Percentiles rank a stretch among this genome's conserved stretches.
These are phyloP conservation scores for Aspergillaceae sp. DNA, from an alignment of 2,329 filamentous ascomycete genomes.

Conservation along the genomic window DNA sequence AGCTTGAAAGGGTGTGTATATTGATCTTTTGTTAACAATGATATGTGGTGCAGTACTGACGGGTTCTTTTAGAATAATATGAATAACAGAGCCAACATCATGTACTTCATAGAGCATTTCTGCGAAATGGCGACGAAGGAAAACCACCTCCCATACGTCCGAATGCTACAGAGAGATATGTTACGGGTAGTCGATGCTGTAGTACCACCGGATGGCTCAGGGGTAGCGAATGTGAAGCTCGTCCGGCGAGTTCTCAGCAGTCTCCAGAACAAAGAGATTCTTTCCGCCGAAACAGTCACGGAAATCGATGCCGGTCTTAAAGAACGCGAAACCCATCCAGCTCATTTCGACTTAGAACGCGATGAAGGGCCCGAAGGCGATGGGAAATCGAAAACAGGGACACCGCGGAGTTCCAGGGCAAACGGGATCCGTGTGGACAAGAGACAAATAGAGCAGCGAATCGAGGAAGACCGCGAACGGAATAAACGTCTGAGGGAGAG, in stretches of 20 bases:
- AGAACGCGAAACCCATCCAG: conserved; percentile 60
- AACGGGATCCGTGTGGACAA: conserved; percentile 59
- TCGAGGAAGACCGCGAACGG: conserved; percentile 91
- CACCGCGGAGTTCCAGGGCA: conserved; percentile 18
- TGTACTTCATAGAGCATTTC: conserved; percentile 97
- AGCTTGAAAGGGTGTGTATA: conserved; percentile 65
- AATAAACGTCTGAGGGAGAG: conserved; percentile 88
- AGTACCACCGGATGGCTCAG: conserved; percentile 74
- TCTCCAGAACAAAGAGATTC: conserved; percentile 61
- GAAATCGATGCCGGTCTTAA: conserved; percentile 80
- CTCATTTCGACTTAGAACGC: conserved; percentile 43
- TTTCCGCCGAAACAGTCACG: conserved; percentile 63
- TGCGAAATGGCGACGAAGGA: conserved; percentile 76
- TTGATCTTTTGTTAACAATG: too few relatives aligned
- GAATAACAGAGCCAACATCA: conserved; percentile 96
- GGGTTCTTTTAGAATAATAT: conserved; percentile 61
- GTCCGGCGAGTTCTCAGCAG: conserved; percentile 70
- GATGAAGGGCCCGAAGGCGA: conserved; percentile 22
- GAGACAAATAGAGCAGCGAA: conserved; percentile 84
- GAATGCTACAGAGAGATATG: conserved; percentile 93
- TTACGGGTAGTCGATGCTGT: conserved; percentile 86
- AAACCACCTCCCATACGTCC: conserved; percentile 69
- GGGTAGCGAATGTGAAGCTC: conserved; percentile 89
- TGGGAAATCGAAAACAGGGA: conserved; percentile 18
- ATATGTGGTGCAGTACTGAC: not conserved